Base-by-base conservation (phyloP, 495 filamentous ascomycete genomes). In the Aspergillus panamensis region DNA sequence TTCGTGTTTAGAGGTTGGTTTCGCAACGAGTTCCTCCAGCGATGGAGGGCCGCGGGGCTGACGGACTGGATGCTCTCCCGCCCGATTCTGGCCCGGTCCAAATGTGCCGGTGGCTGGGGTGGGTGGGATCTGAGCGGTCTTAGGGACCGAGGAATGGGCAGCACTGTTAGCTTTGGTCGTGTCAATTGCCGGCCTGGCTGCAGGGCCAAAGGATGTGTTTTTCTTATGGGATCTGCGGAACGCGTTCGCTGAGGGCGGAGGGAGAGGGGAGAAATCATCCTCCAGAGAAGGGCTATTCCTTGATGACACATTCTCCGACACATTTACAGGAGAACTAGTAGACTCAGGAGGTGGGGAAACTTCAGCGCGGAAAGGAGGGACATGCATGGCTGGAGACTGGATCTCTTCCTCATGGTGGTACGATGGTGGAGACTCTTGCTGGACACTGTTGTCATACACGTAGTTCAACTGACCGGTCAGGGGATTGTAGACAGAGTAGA, bases 181-280 rank as follows among this genome's bases (percentile, higher is more conserved):
- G 42, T 82, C 80, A 55, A 86, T 75, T 35, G 74, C 82, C 19
- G 76, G 72, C 66, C 82, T 86, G 63, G 80, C 77, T 44, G 74
- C 80, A 54, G 85, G 85, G 17, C 82, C 83, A 43, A 92, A 84
- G 3, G 93, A 93, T n/a, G 84, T 83, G 13, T 86, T 83, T 82
- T 96, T 97, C 74, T 92, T 91, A 74, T 97, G 92, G 31, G 90
- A 88, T 55, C 91, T 89, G 54, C 92, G 92, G 76, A 96, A 96
- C 14, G 90, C 88, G 62, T 87, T 91, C 35, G 85, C 83, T 49
- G 89, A 91, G 55, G 89, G 89, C 3, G 88, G 89, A 32, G 90
- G 90, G 39, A 93, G 80, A 6, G 89, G 87, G 45, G 80, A 77
- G 13, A 86, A 80, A 45, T 92, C 87, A 40, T 77, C 72, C 7